A percentile compares a stretch with the other conserved stretches of the same genome.
These are phyloP conservation scores for Cucurbita moschata DNA, from an alignment of 306 rosid species.

Conservation along the genomic window DNA sequence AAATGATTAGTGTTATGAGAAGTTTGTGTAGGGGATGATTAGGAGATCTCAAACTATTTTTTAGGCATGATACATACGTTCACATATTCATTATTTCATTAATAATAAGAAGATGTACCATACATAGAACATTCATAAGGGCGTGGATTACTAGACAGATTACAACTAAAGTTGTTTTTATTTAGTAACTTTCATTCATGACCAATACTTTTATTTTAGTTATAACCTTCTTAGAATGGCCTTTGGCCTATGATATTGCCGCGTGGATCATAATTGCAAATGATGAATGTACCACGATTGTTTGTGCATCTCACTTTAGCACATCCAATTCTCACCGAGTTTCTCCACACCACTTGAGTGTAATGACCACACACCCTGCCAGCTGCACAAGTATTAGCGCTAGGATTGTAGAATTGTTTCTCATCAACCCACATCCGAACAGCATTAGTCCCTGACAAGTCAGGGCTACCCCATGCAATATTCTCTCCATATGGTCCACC, in stretches of 20 bases:
- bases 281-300: background rate
- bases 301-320: constrained; percentile 11
- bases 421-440: constrained; percentile 17
- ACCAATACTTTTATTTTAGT: too few relatives aligned
- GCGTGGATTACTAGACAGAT: background rate
- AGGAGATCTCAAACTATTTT: too few relatives aligned
- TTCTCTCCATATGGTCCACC: constrained; percentile 33
- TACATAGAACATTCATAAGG: too few relatives aligned
- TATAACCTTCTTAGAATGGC: background rate
- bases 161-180: too few relatives aligned
- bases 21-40: too few relatives aligned
- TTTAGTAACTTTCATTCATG: too few relatives aligned
- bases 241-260: constrained; percentile 3
- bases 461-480: constrained; percentile 20
- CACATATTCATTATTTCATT: too few relatives aligned
- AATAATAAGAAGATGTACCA: too few relatives aligned
- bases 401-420: constrained; percentile 4
- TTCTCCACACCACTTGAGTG: constrained; percentile 29
- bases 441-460: constrained; percentile 7
- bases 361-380: constrained; percentile 15
- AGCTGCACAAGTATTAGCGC: constrained; percentile 1
- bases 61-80: too few relatives aligned
- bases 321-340: constrained; percentile 14
- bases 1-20: too few relatives aligned
- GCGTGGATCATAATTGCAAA: constrained; percentile 15